Evolutionary conservation across 2,329 filamentous ascomycete species (phyloP).

Genomic region (Talaromyces funiculosus): DNA sequence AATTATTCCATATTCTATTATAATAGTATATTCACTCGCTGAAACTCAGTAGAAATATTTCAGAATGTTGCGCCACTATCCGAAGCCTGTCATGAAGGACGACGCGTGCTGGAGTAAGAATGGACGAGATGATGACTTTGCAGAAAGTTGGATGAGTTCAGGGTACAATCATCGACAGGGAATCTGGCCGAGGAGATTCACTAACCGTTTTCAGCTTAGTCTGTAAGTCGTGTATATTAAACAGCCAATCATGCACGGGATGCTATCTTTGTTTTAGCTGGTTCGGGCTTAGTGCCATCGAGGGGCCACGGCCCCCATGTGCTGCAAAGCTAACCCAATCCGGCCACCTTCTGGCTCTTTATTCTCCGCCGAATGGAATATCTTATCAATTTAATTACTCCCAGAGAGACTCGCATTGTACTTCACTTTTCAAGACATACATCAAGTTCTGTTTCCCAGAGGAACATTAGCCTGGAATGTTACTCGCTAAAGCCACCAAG

Average conservation of each 20-base stretch:
- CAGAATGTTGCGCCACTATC: neutral
- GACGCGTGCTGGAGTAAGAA: neutral
- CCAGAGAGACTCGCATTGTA: neutral
- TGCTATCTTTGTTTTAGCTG: neutral
- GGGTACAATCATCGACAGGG: neutral
- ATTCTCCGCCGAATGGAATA: neutral
- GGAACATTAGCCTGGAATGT: no score
- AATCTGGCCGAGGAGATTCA: neutral
- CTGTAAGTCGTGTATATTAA: accelerated
- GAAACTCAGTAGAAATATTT: no score
- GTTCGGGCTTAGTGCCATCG: neutral
- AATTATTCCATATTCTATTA: neutral
- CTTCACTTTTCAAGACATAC: no score
- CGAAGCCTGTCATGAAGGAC: neutral
- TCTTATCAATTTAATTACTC: neutral
- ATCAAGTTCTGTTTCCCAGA: neutral
- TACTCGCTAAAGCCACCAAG: neutral
- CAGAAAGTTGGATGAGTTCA: neutral
- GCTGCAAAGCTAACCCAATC: neutral
- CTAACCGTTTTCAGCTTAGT: neutral
- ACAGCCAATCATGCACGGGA: neutral
- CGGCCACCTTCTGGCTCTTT: neutral
- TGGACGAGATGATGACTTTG: neutral
- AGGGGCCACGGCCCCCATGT: neutral
- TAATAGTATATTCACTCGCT: no score